Evolutionary conservation across 331 rosid genomes (phyloP).

Genomic region (Erythrophleum ivorense): DNA sequence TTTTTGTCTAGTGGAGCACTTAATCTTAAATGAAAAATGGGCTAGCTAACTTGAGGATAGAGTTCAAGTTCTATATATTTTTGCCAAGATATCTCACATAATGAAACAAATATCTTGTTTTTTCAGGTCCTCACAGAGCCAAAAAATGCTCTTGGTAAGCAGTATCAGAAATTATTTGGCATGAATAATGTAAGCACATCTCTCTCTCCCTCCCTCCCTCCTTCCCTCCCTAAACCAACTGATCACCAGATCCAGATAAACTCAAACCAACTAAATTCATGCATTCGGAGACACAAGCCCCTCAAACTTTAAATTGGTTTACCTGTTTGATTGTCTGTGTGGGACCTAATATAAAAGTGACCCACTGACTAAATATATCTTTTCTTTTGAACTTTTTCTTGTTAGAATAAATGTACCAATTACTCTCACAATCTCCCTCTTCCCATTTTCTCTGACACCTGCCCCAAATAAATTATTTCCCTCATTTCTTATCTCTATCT

Average conservation of each 20-base stretch:
- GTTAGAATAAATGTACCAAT: not conserved
- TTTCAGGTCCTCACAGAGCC: conserved; percentile 91
- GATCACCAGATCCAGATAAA: not conserved
- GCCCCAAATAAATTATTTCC: not conserved
- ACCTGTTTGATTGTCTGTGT: conserved; percentile 16
- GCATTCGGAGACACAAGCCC: not conserved
- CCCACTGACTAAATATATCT: not conserved
- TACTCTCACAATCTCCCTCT: conserved; percentile 18
- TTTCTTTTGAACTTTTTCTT: conserved; percentile 19
- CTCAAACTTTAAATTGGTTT: conserved; percentile 4
- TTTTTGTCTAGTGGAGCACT: conserved; percentile 1
- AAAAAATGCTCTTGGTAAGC: conserved; percentile 94
- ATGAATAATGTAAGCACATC: conserved; percentile 78
- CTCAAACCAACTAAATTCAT: conserved; percentile 16
- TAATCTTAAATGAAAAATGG: not conserved
- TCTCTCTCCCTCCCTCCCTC: conserved; percentile 28
- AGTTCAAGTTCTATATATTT: conserved; percentile 17
- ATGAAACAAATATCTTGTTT: conserved; percentile 26
- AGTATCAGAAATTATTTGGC: conserved; percentile 88
- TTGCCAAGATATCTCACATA: not conserved
- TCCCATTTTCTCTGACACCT: conserved; percentile 16
- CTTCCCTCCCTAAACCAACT: not conserved
- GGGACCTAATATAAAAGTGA: conserved; percentile 2
- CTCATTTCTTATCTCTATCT: not conserved
- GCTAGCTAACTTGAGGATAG: conserved; percentile 15